Conservation (phyloP, 2,329 filamentous ascomycete species). For the Neurospora sp. region DNA sequence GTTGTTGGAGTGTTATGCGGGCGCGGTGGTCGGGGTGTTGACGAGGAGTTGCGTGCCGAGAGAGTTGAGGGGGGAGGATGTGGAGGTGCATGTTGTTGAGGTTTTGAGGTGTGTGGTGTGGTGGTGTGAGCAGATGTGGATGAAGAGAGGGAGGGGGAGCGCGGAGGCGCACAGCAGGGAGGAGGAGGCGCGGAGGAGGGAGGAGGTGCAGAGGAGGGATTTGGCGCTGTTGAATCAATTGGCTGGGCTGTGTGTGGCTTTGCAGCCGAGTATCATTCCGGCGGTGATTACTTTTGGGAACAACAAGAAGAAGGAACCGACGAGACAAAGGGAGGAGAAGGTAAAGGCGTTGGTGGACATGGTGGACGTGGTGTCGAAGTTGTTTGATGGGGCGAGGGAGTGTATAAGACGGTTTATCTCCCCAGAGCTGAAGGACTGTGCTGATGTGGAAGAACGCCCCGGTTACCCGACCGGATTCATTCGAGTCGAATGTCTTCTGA, state of each 20-base stretch:
- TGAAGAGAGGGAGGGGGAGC: neutral
- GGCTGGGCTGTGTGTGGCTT: neutral
- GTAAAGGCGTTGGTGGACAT: neutral
- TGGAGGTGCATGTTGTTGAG: constrained; percentile 3
- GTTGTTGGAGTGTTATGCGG: constrained; percentile 40
- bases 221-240: neutral
- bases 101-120: constrained; percentile 5
- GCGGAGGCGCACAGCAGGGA: neutral
- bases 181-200: neutral
- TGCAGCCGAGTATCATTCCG: neutral
- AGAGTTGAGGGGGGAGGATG: constrained; percentile 17
- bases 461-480: neutral
- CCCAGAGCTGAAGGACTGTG: neutral
- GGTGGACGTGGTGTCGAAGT: neutral
- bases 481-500: neutral
- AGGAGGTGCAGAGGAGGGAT: neutral
- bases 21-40: constrained; percentile 31
- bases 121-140: constrained; percentile 3
- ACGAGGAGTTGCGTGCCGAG: constrained; percentile 25
- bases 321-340: neutral
- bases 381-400: neutral
- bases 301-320: neutral
- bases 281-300: neutral
- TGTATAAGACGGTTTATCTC: neutral
- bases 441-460: neutral